Base-by-base conservation (phyloP, 768 basidiomycete genomes). In the Lentinus brumalis region DNA sequence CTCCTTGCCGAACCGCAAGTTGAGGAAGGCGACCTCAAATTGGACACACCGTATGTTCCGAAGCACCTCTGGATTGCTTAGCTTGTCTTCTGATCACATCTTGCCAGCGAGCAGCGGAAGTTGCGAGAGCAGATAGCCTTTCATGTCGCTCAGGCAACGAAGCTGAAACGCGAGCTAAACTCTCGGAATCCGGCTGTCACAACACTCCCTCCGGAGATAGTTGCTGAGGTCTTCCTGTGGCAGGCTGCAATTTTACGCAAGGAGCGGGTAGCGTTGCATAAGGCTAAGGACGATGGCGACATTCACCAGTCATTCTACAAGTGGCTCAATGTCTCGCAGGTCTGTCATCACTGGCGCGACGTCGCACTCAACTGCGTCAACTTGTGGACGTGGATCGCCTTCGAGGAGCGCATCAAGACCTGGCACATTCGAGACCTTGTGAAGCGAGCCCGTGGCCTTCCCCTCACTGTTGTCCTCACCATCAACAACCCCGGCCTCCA, bases 311-410 rank as follows among this genome's bases (percentile, higher is more conserved):
- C 58, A 3, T 53, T 53, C 47, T 60, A 41, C 59, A 32, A 42
- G 47, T 60, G 59, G 59, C 47, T 55, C 26, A 14, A 39, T 16
- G 59, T 60, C 21, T 51, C 58, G 18, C 58, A 49, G 21, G 58
- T 59, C 6, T 59, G 58, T 21, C 58, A 39, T 16, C 39, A 50
- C 47, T 60, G 53, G 53, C 45, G 59, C 3, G 39, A 40, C 8
- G 46, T 60, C 29, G 59, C 59, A 5, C 46, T 60, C 1, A 18
- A 45, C 18, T 60, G 52, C 46, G 11, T 46, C 11, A 26, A 47
- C n/a, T 47, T 60, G 53, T 54, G 40, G 53, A 47, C 59, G 1
- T 60, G 39, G 26, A 18, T 39, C 35, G 53, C 41, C 5, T 55
- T 54, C 53, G 59, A 60, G 38, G 16, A 39, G 30, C 42, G 39